Base-by-base conservation (phyloP, 1,284 basidiomycete genomes). In the Pholiota adiposa region DNA sequence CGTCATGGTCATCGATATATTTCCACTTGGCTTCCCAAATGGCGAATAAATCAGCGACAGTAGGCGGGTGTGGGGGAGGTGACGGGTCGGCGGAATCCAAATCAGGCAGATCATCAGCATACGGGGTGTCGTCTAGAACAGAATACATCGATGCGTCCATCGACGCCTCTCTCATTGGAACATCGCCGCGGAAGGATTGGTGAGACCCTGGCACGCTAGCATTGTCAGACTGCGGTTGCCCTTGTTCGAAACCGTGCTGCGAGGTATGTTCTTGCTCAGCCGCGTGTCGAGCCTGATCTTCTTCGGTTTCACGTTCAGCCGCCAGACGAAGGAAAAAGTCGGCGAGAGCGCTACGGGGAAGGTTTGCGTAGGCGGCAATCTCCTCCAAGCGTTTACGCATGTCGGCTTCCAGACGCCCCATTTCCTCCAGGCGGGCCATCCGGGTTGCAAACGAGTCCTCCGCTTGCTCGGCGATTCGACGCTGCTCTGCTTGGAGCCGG, bases 1-100 rank as follows among this genome's bases (percentile, higher is more conserved):
- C 51, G 1, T 68, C 49, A 0, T 48, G 16, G 8, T 46, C 46
- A 58, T 71, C 72, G 44, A 82, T 70, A 27, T 70, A 70, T n/a
- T 67, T 61, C 80, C 80, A 81, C 56, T 76, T 77, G 43, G 27
- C 63, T 19, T 79, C 76, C 62, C 81, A 81, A 11, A 56, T 7
- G 21, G 46, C 31, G 40, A 62, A 62, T 16, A 23, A 21, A n/a
- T 58, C 56, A 0, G 56, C 46, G 19, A 33, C 33, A n/a, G 60
- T 55, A 25, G 56, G 33, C 12, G 55, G 55, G 2, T 41, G 21
- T 4, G 48, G 48, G 51, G 55, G 41, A 0, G 61, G 51, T 6
- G 55, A 21, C 1, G 59, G 44, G n/a, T 16, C n/a, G 21, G 40
- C 2, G 61, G 55, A 1, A 51, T n/a, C n/a, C n/a, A n/a, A n/a